These are phyloP conservation scores for Pezicula radicicola DNA, from an alignment of 2,329 filamentous ascomycete species.

Conservation along the genomic window DNA sequence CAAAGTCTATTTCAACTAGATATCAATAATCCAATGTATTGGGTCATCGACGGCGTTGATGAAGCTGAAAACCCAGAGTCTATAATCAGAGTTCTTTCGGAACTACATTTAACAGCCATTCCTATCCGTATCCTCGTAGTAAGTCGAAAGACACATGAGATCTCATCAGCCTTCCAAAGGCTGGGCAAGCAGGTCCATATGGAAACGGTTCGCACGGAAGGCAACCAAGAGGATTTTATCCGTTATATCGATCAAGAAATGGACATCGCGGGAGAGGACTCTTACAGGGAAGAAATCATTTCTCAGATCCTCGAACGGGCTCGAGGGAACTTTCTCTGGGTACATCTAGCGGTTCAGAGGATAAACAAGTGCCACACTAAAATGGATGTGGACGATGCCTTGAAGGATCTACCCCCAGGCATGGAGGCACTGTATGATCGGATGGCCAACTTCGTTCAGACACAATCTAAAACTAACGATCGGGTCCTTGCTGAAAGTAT, in stretches of 20 bases:
- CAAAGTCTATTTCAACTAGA: background rate
- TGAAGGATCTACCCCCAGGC: conserved; percentile 20
- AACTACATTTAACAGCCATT: background rate
- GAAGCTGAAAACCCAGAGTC: background rate
- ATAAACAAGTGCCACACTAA: background rate
- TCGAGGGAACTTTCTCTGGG: conserved; percentile 8
- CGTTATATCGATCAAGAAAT: background rate
- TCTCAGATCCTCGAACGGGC: background rate
- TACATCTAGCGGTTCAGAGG: background rate
- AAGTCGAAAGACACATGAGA: background rate
- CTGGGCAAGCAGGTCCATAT: no score
- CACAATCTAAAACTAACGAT: conserved; percentile 1
- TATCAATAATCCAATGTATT: background rate
- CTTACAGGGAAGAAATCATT: background rate
- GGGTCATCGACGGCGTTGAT: conserved; percentile 3
- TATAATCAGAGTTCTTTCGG: background rate
- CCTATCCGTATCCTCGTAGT: background rate
- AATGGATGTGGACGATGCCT: conserved; percentile 4
- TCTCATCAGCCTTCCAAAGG: no score
- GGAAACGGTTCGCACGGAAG: no score
- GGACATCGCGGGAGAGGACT: background rate
- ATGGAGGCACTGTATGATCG: conserved; percentile 26
- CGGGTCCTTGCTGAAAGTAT: conserved; percentile 15
- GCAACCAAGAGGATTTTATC: background rate
- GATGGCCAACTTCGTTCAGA: conserved; percentile 20